Conservation (phyloP, 306 rosid genomes). For the Lathyrus sativus region DNA sequence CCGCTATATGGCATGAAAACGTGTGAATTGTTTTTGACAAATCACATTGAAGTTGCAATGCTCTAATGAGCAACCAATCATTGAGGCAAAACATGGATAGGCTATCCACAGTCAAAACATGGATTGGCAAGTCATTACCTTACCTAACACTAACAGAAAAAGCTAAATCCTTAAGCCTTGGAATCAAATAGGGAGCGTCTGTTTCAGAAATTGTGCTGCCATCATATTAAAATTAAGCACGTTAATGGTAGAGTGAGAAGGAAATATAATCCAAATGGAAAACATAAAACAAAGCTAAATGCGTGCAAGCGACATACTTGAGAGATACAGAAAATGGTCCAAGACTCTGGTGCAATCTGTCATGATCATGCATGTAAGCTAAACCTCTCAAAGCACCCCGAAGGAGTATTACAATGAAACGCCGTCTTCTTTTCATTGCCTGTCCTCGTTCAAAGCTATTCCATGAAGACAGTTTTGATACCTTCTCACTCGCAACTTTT, state of each 20-base stretch:
- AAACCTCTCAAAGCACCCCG: slow-evolving; percentile 84
- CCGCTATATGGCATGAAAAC: background rate
- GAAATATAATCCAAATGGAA: slow-evolving; percentile 20
- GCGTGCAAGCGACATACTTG: slow-evolving; percentile 56
- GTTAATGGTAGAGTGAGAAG: slow-evolving; percentile 13
- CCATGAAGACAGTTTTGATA: slow-evolving; percentile 64
- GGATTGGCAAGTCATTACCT: slow-evolving; percentile 27
- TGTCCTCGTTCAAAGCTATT: slow-evolving; percentile 67
- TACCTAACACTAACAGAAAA: slow-evolving; percentile 88
- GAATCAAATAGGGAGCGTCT: slow-evolving; percentile 77
- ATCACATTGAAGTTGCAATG: too few species aligned
- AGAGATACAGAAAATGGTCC: slow-evolving; percentile 91
- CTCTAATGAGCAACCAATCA: too few species aligned
- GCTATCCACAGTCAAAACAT: too few species aligned
- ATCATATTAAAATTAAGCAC: slow-evolving; percentile 32
- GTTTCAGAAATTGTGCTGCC: slow-evolving; percentile 78
- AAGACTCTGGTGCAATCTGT: slow-evolving; percentile 93
- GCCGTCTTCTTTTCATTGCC: slow-evolving; percentile 58
- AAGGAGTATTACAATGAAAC: slow-evolving; percentile 63
- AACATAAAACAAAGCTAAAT: slow-evolving; percentile 31
- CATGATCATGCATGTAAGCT: slow-evolving; percentile 72
- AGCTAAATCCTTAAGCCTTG: slow-evolving; percentile 87
- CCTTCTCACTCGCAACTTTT: slow-evolving; percentile 67
- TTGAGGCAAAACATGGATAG: too few species aligned
- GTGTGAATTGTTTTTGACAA: too few species aligned